Evolutionary conservation across 1,139 yeast genomes (phyloP).

Genomic region (Pichia sp.): DNA sequence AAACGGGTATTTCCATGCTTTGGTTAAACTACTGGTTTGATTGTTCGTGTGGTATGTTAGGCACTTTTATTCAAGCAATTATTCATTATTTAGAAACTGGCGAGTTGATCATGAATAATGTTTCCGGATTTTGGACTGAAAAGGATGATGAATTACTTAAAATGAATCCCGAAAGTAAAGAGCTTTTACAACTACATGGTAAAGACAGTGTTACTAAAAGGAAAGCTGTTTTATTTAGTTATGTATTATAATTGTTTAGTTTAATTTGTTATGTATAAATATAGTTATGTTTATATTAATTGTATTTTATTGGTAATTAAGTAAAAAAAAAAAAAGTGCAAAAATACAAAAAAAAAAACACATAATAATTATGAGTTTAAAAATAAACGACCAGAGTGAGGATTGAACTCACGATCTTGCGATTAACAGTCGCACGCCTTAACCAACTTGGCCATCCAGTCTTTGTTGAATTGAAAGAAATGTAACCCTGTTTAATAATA

Average conservation of each 20-base stretch:
- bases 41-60: constrained; percentile 44
- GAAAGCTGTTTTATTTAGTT: constrained; percentile 20
- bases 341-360: not conserved
- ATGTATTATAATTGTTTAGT: not conserved
- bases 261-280: not conserved
- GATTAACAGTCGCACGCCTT: constrained; percentile 25
- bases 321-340: not conserved
- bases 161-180: constrained; percentile 19
- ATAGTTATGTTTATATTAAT: not conserved
- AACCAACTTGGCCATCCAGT: constrained; percentile 24
- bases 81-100: constrained; percentile 39
- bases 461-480: not conserved
- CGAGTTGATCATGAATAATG: constrained; percentile 38
- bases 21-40: constrained; percentile 44
- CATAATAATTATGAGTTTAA: not conserved
- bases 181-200: constrained; percentile 26
- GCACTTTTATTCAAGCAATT: constrained; percentile 41
- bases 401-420: constrained; percentile 24
- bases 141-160: constrained; percentile 36
- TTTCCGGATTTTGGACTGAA: constrained; percentile 46
- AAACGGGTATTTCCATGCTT: constrained; percentile 40
- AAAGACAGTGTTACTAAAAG: constrained; percentile 27
- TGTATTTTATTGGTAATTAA: not conserved
- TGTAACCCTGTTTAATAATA: no score
- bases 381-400: constrained; percentile 20